A percentile compares a stretch with the other conserved stretches of the same genome.
phyloP scores from a whole-genome alignment of 2,329 filamentous ascomycete species.

The Aspergillus tamarii region DNA sequence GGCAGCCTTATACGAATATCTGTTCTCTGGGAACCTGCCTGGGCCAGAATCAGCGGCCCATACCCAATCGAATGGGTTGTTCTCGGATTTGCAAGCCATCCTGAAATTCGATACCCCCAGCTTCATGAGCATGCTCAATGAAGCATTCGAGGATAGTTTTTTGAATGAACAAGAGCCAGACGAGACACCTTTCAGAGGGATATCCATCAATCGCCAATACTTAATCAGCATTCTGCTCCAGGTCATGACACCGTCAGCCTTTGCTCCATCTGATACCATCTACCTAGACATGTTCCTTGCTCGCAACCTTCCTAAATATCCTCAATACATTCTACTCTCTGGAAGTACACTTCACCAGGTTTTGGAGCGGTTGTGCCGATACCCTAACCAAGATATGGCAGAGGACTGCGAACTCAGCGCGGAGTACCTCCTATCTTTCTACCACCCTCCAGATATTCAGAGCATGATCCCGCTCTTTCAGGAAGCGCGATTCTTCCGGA shows the following conservation, averaged over 20 bases:
- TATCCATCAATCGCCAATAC: conserved; percentile 86
- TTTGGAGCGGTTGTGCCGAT: conserved; percentile 79
- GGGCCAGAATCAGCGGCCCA: conserved; percentile 14
- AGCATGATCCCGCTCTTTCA: conserved; percentile 76
- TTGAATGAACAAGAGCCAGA: conserved; percentile 76
- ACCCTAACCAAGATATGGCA: conserved; percentile 75
- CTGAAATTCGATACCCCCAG: conserved; percentile 87
- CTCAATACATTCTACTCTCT: conserved; percentile 89
- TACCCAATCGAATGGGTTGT: conserved; percentile 69
- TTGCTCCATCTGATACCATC: conserved; percentile 79
- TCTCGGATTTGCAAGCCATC: conserved; percentile 81
- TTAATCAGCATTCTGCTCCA: conserved; percentile 88
- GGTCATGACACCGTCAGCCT: conserved; percentile 75
- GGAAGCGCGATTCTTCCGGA: conserved; percentile 82
- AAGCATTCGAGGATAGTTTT: conserved; percentile 94
- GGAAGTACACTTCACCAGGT: conserved; percentile 83
- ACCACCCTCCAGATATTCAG: conserved; percentile 82
- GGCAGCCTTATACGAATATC: conserved; percentile 85
- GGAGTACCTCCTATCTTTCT: conserved; percentile 91
- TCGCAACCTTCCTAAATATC: conserved; percentile 92
- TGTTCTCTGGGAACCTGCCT: conserved; percentile 75
- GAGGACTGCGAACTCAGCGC: conserved; percentile 97
- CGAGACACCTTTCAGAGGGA: conserved; percentile 56
- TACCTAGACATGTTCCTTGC: conserved; percentile 99
- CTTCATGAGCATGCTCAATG: conserved; percentile 93